Base-by-base conservation (phyloP, 345 rosid genomes). In the Euphorbia peplus region DNA sequence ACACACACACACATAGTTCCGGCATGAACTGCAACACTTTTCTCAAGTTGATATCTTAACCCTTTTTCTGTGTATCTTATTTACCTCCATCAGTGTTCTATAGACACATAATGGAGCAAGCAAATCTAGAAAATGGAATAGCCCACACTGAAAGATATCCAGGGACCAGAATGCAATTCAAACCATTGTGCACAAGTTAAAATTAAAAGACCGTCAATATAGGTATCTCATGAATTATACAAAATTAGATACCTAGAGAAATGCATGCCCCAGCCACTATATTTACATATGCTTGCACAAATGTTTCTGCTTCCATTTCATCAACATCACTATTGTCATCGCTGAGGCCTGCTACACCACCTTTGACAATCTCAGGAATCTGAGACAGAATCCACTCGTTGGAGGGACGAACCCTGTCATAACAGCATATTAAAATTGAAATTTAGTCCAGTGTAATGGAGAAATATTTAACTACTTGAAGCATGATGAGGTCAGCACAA, bases 181-280 rank as follows among this genome's bases (percentile, higher is more conserved):
- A 39, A 8, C 9, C 42, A 39, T 39, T 39, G 9, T 4, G 42
- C 42, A 39, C 56, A 2, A 52, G 25, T 18, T 52, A 1, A 8
- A 52, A 18, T 15, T 18, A 52, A 3, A 8, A 53, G 28, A 21
- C 16, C 53, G 16, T 28, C 29, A 15, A 39, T 42, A 48, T 3
- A 25, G 16, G 37, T 8, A 61, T 60, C 24, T 29, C 42, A 21
- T 48, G 24, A 37, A 66, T 48, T 46, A 68, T 73, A 9, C 53
- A 64, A 15, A 69, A 69, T 71, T 24, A 64, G 64, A 68, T 84
- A 91, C 98, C 98, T 57, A 93, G 85, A 78, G 98, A 88, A 70
- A 91, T 86, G 72, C 98, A 93, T 46, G 97, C 93, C 63, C 98
- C 98, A 16, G 98, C 82, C 70, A 93, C 88, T 71, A 93, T 82